phyloP scores from a whole-genome alignment of 2,329 filamentous ascomycete species.

The Ceratocystis smalleyi region DNA sequence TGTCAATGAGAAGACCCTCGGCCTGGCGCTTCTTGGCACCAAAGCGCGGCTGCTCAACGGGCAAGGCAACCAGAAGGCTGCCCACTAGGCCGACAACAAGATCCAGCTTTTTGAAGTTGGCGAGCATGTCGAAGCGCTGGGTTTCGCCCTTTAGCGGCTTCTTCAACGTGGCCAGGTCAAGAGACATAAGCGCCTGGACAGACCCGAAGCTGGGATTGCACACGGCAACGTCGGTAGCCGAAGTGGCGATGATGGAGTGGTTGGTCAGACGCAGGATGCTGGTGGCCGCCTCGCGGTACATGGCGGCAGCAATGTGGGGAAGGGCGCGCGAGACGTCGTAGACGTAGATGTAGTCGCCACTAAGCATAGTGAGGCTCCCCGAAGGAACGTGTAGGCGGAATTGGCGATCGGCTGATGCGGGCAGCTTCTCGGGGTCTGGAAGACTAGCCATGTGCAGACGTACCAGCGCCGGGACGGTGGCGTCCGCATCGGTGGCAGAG shows the following conservation, averaged over 20 bases:
- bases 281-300: constrained; percentile 35
- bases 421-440: constrained; percentile 19
- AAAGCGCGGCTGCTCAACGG: constrained; percentile 44
- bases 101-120: constrained; percentile 51
- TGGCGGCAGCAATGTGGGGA: constrained; percentile 42
- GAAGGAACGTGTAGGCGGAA: constrained; percentile 48
- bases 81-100: constrained; percentile 50
- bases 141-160: constrained; percentile 23
- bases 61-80: constrained; percentile 49
- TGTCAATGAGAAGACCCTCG: constrained; percentile 54
- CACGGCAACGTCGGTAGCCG: constrained; percentile 39
- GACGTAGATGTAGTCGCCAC: constrained; percentile 37
- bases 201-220: constrained; percentile 56
- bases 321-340: constrained; percentile 49
- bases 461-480: constrained; percentile 20
- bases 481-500: constrained; percentile 17
- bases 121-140: constrained; percentile 32
- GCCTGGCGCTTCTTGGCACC: constrained; percentile 37
- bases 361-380: constrained; percentile 47
- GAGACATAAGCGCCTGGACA: constrained; percentile 35
- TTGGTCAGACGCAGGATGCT: constrained; percentile 54
- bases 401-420: constrained; percentile 10
- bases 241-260: constrained; percentile 49
- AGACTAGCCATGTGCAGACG: constrained; percentile 29
- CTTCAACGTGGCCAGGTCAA: constrained; percentile 30